phyloP scores from a whole-genome alignment of 2,329 filamentous ascomycete genomes.

The Colletotrichum orchidophilum region DNA sequence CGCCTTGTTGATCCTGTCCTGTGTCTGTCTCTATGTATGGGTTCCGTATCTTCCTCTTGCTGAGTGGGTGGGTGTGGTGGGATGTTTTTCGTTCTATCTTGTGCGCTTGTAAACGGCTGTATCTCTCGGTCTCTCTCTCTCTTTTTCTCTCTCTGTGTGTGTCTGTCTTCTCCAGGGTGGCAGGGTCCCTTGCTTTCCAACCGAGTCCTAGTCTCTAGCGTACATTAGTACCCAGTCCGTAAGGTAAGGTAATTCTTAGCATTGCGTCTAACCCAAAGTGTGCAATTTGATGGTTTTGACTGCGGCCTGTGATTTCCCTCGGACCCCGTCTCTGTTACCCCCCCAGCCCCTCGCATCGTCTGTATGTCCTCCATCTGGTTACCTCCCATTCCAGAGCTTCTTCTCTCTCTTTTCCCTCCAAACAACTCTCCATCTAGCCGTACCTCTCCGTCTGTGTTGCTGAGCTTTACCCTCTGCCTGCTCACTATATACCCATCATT shows the following conservation, averaged over 20 bases:
- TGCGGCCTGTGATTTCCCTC: background rate
- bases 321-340: background rate
- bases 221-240: background rate
- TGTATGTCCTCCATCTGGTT: background rate
- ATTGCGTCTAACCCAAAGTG: background rate
- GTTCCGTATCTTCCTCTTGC: background rate
- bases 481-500: too few relatives aligned
- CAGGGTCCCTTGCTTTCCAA: background rate
- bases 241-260: too few relatives aligned
- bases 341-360: background rate
- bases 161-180: background rate
- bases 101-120: too few relatives aligned
- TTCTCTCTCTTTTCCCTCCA: background rate
- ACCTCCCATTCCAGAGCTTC: background rate
- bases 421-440: background rate
- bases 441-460: background rate
- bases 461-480: too few relatives aligned
- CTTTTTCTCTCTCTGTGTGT: background rate
- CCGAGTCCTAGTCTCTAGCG: background rate
- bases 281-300: background rate
- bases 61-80: background rate
- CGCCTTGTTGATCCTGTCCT: constrained; percentile 29
- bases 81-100: too few relatives aligned
- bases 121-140: background rate
- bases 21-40: too few relatives aligned